These are phyloP conservation scores for Oligophagozyma castellii DNA, from an alignment of 1,139 yeast species.

Conservation along the genomic window DNA sequence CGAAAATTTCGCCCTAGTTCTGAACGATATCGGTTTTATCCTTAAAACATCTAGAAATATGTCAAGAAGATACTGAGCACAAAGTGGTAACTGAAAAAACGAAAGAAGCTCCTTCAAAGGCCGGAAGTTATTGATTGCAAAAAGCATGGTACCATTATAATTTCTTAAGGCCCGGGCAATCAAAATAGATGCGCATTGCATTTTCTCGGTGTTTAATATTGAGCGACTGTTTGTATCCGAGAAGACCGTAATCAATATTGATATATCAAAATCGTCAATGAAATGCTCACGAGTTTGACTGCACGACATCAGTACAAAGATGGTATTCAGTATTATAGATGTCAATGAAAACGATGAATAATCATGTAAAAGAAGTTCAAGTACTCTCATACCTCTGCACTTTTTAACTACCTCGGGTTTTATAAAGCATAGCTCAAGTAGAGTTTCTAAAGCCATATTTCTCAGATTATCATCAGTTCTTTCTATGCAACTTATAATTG, in stretches of 20 bases:
- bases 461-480: constrained; percentile 43
- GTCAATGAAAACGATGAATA: constrained; percentile 46
- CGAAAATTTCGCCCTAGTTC: constrained; percentile 14
- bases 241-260: constrained; percentile 50
- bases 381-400: constrained; percentile 50
- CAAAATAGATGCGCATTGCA: constrained; percentile 51
- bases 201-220: constrained; percentile 36
- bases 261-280: constrained; percentile 48
- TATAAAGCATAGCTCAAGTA: constrained; percentile 54
- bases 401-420: constrained; percentile 48
- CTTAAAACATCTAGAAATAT: constrained; percentile 55
- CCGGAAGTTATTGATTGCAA: constrained; percentile 44
- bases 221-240: constrained; percentile 39
- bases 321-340: constrained; percentile 38
- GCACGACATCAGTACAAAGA: constrained; percentile 46
- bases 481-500: constrained; percentile 61
- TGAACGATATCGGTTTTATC: constrained; percentile 50
- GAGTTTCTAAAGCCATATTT: constrained; percentile 46
- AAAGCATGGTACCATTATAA: constrained; percentile 66
- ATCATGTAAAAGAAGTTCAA: constrained; percentile 47
- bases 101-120: constrained; percentile 46
- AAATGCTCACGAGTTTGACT: constrained; percentile 45
- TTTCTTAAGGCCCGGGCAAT: constrained; percentile 50
- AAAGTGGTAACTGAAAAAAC: constrained; percentile 47
- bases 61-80: constrained; percentile 57